phyloP scores from a whole-genome alignment of 345 rosid species.

The Chamaenerion angustifolium region DNA sequence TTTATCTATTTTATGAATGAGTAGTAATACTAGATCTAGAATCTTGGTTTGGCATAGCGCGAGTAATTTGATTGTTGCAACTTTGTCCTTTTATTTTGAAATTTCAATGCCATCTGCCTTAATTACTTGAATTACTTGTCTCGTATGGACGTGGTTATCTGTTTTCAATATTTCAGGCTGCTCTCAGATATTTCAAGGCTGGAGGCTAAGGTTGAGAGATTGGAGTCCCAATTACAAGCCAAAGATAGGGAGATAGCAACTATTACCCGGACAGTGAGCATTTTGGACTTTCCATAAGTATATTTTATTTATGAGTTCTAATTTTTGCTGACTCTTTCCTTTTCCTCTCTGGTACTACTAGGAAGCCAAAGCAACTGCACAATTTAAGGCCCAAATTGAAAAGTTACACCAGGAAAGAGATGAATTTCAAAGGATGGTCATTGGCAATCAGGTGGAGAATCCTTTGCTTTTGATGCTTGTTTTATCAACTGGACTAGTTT shows the following conservation, averaged over 20 bases:
- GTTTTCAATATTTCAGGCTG: conserved; percentile 20
- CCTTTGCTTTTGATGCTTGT: not conserved
- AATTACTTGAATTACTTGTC: not conserved
- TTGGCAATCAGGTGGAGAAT: conserved; percentile 70
- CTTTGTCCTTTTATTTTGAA: not conserved
- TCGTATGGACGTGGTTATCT: not conserved
- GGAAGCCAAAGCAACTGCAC: conserved; percentile 89
- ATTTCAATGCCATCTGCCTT: not conserved
- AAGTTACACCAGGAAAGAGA: conserved; percentile 88
- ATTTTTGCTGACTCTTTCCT: not conserved
- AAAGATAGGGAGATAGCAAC: conserved; percentile 94
- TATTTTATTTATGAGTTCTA: not conserved
- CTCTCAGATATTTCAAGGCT: conserved; percentile 72
- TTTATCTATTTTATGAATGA: no score
- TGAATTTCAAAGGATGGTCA: conserved; percentile 97
- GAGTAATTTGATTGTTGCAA: no score
- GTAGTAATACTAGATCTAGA: no score
- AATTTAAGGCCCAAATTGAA: conserved; percentile 76
- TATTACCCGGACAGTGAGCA: conserved; percentile 67
- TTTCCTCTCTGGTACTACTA: conserved; percentile 11
- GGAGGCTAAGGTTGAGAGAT: conserved; percentile 88
- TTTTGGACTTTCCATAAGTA: conserved; percentile 4
- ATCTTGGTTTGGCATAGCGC: no score
- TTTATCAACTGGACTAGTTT: conserved; percentile 2
- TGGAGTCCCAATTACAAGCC: conserved; percentile 65